Evolutionary conservation across 2,329 filamentous ascomycete species (phyloP).

Genomic region (Ceratocystis eucalypticola): DNA sequence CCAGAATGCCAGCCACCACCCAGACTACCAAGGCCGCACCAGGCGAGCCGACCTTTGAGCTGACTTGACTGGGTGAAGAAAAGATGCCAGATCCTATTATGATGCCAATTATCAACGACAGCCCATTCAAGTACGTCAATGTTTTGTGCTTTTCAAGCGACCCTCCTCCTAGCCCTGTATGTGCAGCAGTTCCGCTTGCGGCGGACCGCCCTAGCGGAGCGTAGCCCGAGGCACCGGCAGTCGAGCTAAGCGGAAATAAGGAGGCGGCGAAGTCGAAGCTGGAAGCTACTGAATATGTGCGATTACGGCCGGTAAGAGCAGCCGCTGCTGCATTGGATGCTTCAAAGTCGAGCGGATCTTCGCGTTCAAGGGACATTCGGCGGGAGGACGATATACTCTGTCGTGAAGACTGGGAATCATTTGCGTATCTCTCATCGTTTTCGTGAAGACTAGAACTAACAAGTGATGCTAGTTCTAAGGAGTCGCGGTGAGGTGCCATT

Average conservation of each 20-base stretch:
- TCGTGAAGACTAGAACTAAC: slow-evolving; percentile 57
- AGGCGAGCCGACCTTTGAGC: slow-evolving; percentile 77
- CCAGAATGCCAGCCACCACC: slow-evolving; percentile 77
- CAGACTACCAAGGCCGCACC: slow-evolving; percentile 85
- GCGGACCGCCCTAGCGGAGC: slow-evolving; percentile 71
- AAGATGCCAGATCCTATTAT: slow-evolving; percentile 97
- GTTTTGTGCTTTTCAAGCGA: slow-evolving; percentile 92
- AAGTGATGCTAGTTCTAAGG: slow-evolving; percentile 87
- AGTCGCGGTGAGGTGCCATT: slow-evolving; percentile 54
- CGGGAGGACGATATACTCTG: slow-evolving; percentile 89
- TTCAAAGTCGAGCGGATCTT: slow-evolving; percentile 56
- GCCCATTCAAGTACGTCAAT: slow-evolving; percentile 82
- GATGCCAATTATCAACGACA: slow-evolving; percentile 79
- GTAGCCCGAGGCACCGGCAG: slow-evolving; percentile 57
- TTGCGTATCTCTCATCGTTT: slow-evolving; percentile 27
- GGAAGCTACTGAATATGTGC: slow-evolving; percentile 81
- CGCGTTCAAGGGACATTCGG: slow-evolving; percentile 73
- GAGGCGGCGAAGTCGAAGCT: slow-evolving; percentile 93
- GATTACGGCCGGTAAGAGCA: slow-evolving; percentile 33
- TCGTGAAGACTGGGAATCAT: slow-evolving; percentile 52
- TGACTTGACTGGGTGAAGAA: slow-evolving; percentile 85
- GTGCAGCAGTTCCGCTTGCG: slow-evolving; percentile 31
- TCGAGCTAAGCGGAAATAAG: slow-evolving; percentile 82
- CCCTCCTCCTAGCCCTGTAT: slow-evolving; percentile 48
- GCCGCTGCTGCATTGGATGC: slow-evolving; percentile 39